These are phyloP conservation scores for Apophysomyces ossiformis DNA, from an alignment of 371 early-diverging fungal genomes.

Conservation along the genomic window DNA sequence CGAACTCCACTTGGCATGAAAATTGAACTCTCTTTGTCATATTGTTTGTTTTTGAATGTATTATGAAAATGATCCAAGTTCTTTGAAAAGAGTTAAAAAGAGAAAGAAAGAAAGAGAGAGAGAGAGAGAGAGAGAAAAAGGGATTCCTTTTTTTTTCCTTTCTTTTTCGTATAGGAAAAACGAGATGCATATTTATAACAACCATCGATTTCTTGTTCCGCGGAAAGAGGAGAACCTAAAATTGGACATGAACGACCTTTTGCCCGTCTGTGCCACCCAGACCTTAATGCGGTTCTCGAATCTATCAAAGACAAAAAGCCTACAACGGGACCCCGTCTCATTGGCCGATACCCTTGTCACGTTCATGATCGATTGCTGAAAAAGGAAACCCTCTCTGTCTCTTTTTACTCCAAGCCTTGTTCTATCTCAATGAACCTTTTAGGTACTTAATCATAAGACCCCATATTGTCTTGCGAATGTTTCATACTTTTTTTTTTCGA, in stretches of 20 bases:
- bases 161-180: neutral
- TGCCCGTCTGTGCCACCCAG: slow-evolving; percentile 8
- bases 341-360: slow-evolving; percentile 5
- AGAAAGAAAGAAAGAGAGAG: neutral
- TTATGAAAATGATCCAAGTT: no score
- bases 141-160: neutral
- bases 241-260: neutral
- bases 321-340: neutral
- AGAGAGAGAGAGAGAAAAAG: neutral
- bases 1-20: slow-evolving; percentile 6
- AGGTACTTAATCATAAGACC: slow-evolving; percentile 2
- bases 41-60: neutral
- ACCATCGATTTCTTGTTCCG: neutral
- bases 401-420: neutral
- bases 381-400: slow-evolving; percentile 5
- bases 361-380: slow-evolving; percentile 2
- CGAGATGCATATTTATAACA: slow-evolving; percentile 11
- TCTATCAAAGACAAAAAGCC: neutral
- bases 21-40: slow-evolving; percentile 8
- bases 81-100: no score
- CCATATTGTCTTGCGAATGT: neutral
- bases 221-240: slow-evolving; percentile 1
- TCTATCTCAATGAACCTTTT: no score
- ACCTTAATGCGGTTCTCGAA: neutral
- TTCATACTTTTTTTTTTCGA: no score